Evolutionary conservation across 2,329 filamentous ascomycete species (phyloP).

Genomic region (Apiospora kogelbergensis): DNA sequence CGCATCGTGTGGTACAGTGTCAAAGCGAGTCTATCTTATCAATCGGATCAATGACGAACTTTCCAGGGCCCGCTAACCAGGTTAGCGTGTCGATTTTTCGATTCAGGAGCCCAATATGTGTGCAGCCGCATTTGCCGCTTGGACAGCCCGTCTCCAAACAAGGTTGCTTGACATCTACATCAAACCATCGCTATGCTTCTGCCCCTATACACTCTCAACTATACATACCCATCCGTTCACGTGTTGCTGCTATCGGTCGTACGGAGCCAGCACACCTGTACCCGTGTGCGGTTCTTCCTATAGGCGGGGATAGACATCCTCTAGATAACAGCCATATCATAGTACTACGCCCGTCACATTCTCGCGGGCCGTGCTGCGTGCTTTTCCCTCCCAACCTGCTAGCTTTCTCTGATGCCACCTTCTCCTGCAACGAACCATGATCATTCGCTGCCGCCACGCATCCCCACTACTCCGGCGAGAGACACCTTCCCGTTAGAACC

Average conservation of each 20-base stretch:
- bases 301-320: neutral
- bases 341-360: too few species aligned
- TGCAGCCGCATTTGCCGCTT: neutral
- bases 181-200: neutral
- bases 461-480: slow-evolving; percentile 1
- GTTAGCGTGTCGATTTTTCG: neutral
- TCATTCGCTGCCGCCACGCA: neutral
- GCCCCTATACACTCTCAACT: neutral
- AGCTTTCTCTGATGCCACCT: neutral
- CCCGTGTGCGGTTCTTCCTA: neutral
- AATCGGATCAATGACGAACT: slow-evolving; percentile 4
- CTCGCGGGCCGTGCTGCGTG: too few species aligned
- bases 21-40: neutral
- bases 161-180: neutral
- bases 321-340: neutral
- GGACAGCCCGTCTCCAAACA: neutral
- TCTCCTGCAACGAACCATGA: neutral
- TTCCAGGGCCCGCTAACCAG: neutral
- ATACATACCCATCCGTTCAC: neutral
- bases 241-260: neutral
- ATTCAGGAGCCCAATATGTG: too few species aligned
- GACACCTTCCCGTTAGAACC: slow-evolving; percentile 6
- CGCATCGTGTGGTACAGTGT: neutral
- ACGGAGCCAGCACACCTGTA: neutral
- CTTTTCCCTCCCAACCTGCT: neutral